phyloP scores from a whole-genome alignment of 371 early-diverging fungal genomes.

The Lichtheimia corymbifera region DNA sequence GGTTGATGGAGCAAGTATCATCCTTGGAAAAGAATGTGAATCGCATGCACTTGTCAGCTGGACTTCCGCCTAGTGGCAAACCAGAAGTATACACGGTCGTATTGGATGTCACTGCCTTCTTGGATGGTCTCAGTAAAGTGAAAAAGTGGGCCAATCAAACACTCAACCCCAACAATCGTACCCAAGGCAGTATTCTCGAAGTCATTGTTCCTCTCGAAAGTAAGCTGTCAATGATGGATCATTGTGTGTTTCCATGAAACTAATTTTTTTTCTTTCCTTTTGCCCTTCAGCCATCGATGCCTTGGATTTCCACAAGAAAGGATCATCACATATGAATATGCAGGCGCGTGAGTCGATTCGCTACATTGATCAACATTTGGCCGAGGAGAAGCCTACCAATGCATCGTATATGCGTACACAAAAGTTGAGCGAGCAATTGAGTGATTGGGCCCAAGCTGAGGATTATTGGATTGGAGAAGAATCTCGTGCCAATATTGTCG shows the following conservation, averaged over 20 bases:
- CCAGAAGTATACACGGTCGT: slow-evolving; percentile 42
- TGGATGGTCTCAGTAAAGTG: slow-evolving; percentile 50
- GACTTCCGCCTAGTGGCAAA: slow-evolving; percentile 13
- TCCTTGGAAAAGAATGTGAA: slow-evolving; percentile 57
- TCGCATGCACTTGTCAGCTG: slow-evolving; percentile 28
- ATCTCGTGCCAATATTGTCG: slow-evolving; percentile 22
- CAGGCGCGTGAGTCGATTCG: slow-evolving; percentile 78
- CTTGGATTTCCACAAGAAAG: slow-evolving; percentile 75
- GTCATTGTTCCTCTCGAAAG: slow-evolving; percentile 65
- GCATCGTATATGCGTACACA: slow-evolving; percentile 44
- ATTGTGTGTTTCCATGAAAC: neutral
- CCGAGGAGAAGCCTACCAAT: slow-evolving; percentile 6
- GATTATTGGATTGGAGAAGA: slow-evolving; percentile 51
- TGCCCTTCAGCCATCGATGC: slow-evolving; percentile 57
- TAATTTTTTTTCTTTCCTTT: neutral
- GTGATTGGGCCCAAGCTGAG: slow-evolving; percentile 54
- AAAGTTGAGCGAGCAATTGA: slow-evolving; percentile 49
- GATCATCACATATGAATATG: slow-evolving; percentile 58
- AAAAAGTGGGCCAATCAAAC: slow-evolving; percentile 54
- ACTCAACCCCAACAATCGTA: slow-evolving; percentile 27
- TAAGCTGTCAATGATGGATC: slow-evolving; percentile 17
- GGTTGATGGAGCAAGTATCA: slow-evolving; percentile 64
- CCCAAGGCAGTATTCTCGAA: slow-evolving; percentile 38
- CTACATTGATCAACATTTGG: slow-evolving; percentile 66
- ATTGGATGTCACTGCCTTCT: slow-evolving; percentile 54